phyloP scores from a whole-genome alignment of 768 basidiomycete genomes.

The Amyloporia xantha region DNA sequence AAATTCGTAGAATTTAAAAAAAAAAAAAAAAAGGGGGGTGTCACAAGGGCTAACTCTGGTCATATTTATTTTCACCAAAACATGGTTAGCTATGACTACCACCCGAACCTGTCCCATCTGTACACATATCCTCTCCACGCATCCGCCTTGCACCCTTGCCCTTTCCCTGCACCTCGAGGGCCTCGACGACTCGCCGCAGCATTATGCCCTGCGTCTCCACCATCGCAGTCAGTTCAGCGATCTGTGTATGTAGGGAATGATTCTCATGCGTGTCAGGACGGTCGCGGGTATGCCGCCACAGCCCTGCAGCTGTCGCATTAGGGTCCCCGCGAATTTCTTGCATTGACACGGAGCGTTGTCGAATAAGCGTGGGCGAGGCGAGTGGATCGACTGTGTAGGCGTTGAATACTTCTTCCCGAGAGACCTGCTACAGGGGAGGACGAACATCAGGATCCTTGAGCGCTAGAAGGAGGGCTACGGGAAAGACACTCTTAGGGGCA shows the following conservation, averaged over 20 bases:
- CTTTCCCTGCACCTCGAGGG: conserved; percentile 20
- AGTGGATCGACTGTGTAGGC: conserved; percentile 10
- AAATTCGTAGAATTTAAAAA: too few relatives aligned
- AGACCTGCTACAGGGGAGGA: conserved; percentile 5
- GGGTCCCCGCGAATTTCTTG: neutral
- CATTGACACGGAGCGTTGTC: conserved; percentile 6
- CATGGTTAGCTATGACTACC: too few relatives aligned
- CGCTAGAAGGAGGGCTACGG: neutral
- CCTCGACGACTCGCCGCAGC: conserved; percentile 29
- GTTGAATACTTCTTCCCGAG: conserved; percentile 9
- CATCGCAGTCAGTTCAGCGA: conserved; percentile 45
- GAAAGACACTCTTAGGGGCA: neutral
- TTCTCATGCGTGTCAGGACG: conserved; percentile 10
- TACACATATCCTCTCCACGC: too few relatives aligned
- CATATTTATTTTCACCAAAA: neutral
- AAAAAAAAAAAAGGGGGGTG: too few relatives aligned
- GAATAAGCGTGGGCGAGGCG: conserved; percentile 12
- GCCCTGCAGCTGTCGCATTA: conserved; percentile 3
- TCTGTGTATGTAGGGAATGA: conserved; percentile 58
- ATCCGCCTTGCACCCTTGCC: neutral
- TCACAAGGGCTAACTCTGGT: too few relatives aligned
- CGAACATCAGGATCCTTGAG: too few relatives aligned
- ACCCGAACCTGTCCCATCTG: too few relatives aligned
- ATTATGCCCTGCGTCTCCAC: conserved; percentile 57
- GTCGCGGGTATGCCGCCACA: conserved; percentile 12